Evolutionary conservation across 371 early-diverging fungal genomes (phyloP), one percentile per base, ranked within the genome.

Genomic region (Dinochytrium kinnereticum): DNA sequence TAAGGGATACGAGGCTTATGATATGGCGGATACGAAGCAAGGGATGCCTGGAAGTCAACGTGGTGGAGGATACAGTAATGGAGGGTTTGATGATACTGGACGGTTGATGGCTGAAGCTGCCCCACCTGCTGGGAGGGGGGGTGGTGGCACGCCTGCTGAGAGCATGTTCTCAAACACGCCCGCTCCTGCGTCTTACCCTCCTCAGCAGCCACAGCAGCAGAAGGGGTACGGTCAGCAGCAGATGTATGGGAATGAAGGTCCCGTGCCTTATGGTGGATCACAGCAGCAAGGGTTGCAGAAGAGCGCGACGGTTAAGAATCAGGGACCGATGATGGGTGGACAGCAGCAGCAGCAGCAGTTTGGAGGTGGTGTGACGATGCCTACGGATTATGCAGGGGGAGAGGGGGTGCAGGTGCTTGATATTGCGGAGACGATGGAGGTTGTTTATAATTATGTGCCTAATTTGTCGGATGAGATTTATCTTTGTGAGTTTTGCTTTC

Each of bases 371-470:
- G 57, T 26, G 30, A 24, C 15, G 26, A 30, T 55, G 26, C 57
- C 57, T 15, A 5, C 21, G 30, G 15, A 17, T 15, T 61, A 61
- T 26, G 19, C 13, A 17, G 3, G 36, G 19, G 61, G 36, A 10
- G 34, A 55, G 26, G 57, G 61, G 7, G 34, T 61, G 10, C 13
- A 61, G 61, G 24, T 61, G 31, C 24, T 61, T 30, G 36, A 61
- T 15, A 37, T 21, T 2, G 59, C 33, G 53, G 71, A 73, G 24
- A 74, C 72, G 15, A 59, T 74, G 49, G 78, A 71, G 33, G 73
- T 71, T 30, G 44, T 74, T 38, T 77, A 74, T 67, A 59, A 77
- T 31, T 78, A 76, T 64, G 28, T 53, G 10, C 76, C 78, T 13
- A 36, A 66, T 39, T 66, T 76, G 21, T 31, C 36, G 38, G 78